These are phyloP conservation scores for Avena insularis DNA, from an alignment of 176 grass and related monocot genomes.

Conservation along the genomic window DNA sequence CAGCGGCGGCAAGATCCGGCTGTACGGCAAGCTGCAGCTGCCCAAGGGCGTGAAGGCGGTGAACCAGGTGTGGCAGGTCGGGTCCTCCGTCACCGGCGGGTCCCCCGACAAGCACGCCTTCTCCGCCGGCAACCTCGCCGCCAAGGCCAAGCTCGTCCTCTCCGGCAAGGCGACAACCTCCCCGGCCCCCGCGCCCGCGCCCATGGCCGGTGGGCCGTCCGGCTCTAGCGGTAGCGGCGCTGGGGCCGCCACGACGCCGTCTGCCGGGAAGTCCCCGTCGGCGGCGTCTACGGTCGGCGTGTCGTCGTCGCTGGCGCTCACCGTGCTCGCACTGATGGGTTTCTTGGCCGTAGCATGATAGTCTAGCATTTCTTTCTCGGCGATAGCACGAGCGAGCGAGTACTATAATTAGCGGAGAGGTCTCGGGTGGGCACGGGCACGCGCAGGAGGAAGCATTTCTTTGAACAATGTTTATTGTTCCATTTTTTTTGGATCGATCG, in stretches of 20 bases:
- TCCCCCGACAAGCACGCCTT: conserved; percentile 63
- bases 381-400: background rate
- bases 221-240: background rate
- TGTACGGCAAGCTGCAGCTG: conserved; percentile 77
- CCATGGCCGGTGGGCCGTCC: background rate
- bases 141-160: conserved; percentile 57
- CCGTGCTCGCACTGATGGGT: conserved; percentile 31
- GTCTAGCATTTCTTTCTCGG: background rate
- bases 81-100: conserved; percentile 49
- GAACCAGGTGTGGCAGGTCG: conserved; percentile 93
- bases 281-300: background rate
- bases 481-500: conserved; percentile 21
- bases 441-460: background rate
- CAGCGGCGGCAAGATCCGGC: conserved; percentile 55
- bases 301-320: conserved; percentile 35
- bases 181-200: background rate
- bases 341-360: conserved; percentile 42
- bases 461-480: conserved; percentile 14
- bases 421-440: background rate
- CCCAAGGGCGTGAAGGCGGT: conserved; percentile 37
- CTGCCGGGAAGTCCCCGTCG: background rate
- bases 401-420: background rate
- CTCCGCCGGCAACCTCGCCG: conserved; percentile 42
- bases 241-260: background rate
- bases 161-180: conserved; percentile 15